Evolutionary conservation across 768 basidiomycete species (phyloP).

Genomic region (Trametes villosa): DNA sequence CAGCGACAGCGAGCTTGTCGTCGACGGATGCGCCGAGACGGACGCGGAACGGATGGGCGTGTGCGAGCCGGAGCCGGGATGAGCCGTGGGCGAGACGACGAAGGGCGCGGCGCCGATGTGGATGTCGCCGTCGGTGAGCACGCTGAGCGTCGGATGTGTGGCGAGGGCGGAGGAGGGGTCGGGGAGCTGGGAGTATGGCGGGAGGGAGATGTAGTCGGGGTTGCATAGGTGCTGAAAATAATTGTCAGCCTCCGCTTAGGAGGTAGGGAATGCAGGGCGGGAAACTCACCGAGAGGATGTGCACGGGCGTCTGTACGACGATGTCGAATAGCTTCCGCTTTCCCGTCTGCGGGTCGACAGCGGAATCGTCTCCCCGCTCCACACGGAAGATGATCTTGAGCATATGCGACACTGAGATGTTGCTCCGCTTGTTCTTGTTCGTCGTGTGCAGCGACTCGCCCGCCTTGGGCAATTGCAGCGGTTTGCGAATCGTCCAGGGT

Average conservation of each 20-base stretch:
- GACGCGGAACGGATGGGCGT: conserved; percentile 13
- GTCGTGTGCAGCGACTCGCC: conserved; percentile 72
- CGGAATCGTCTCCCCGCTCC: conserved; percentile 74
- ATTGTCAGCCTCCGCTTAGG: background rate
- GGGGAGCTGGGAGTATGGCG: conserved; percentile 65
- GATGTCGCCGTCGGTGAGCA: conserved; percentile 16
- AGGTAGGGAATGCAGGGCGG: background rate
- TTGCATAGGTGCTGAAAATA: conserved; percentile 73
- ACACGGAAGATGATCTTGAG: conserved; percentile 85
- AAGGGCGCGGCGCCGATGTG: background rate
- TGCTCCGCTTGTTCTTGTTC: conserved; percentile 76
- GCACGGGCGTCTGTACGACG: conserved; percentile 81
- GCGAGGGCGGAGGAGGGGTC: conserved; percentile 4
- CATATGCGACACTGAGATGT: conserved; percentile 74
- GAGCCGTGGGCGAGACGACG: background rate
- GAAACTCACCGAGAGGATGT: conserved; percentile 79
- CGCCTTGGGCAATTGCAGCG: conserved; percentile 68
- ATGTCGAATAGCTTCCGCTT: conserved; percentile 87
- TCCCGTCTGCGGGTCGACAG: conserved; percentile 65
- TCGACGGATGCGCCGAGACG: conserved; percentile 4
- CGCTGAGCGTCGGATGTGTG: conserved; percentile 15
- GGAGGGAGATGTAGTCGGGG: conserved; percentile 77
- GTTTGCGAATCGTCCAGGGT: conserved; percentile 82
- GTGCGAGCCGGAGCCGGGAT: conserved; percentile 5
- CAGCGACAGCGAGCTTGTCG: conserved; percentile 12